phyloP scores from a whole-genome alignment of 75 land plant species.

The Sequoia sempervirens region DNA sequence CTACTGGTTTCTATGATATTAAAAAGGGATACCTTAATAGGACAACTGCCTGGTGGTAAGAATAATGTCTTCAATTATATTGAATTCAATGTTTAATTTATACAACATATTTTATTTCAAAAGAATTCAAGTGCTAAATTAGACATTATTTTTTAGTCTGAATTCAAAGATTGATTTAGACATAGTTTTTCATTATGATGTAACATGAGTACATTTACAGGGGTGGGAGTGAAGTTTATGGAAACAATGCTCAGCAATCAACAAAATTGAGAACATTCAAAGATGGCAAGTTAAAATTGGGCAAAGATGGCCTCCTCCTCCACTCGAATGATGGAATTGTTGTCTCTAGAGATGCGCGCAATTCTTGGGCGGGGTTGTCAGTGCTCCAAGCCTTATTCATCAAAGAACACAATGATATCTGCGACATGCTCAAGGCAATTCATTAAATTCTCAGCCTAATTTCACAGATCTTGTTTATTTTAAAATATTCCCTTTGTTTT shows the following conservation, averaged over 20 bases:
- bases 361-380: slow-evolving; percentile 60
- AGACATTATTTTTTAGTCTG: too few relatives aligned
- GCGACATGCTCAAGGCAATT: slow-evolving; percentile 53
- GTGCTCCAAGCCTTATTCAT: slow-evolving; percentile 54
- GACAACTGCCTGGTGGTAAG: slow-evolving; percentile 72
- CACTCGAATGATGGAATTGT: slow-evolving; percentile 40
- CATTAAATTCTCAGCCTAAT: neutral
- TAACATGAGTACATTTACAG: slow-evolving; percentile 11
- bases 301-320: slow-evolving; percentile 39
- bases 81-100: slow-evolving; percentile 10
- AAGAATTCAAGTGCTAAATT: too few relatives aligned
- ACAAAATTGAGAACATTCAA: slow-evolving; percentile 40
- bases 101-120: too few relatives aligned
- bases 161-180: too few relatives aligned
- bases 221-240: slow-evolving; percentile 80
- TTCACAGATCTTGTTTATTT: neutral
- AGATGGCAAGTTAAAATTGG: slow-evolving; percentile 55
- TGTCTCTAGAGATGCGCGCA: slow-evolving; percentile 56
- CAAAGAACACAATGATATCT: slow-evolving; percentile 50
- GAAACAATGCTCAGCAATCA: slow-evolving; percentile 30
- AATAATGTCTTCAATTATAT: neutral
- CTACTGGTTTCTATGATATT: slow-evolving; percentile 11
- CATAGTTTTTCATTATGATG: too few relatives aligned
- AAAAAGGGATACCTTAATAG: slow-evolving; percentile 36
- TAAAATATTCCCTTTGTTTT: neutral